Base-by-base conservation (phyloP, 1,139 yeast species). In the Suhomyces kunorum region DNA sequence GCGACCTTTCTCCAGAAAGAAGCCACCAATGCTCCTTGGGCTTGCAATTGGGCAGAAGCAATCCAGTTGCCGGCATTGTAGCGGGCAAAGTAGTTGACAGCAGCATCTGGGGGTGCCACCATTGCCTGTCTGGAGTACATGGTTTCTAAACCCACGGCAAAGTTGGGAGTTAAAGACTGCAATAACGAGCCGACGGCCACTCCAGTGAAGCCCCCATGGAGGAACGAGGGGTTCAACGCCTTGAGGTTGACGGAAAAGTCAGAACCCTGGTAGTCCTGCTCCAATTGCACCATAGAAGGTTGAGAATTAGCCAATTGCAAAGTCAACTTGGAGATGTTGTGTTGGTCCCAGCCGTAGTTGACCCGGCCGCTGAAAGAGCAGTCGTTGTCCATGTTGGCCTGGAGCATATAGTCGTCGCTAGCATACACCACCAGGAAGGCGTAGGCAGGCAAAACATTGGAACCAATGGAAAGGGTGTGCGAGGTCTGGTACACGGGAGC, bases 401-500 rank as follows among this genome's bases (percentile, higher is more conserved):
- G 98, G 54, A 87, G 76, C 59, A 92, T 85, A 58, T 83, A 75
- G 57, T 81, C 80, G 59, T 92, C 97, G 43, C 87, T 83, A 49
- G 95, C 97, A 64, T 83, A 89, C 54, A 92, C 76, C 27, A 96
- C 94, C 44, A 90, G 81, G 64, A 92, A 87, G 27, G 96, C 94
- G 64, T 92, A 92, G 47, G 95, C 84, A 42, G 98, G 96, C 66
- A 88, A 76, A 41, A 83, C 82, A 47, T 82, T 81, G 42, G 95
- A 86, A 32, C 98, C 98, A 54, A 87, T 72, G 37, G 95, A 78
- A 62, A 94, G 86, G 43, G 97, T 85, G 66, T 94, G 98, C 47
- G 96, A 86, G 46, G 95, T 87, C 75, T 94, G 98, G 84, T 94
- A 92, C 44, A 90, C 95, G 45, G 98, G 98, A 64, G 83, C 81